Evolutionary conservation across 495 filamentous ascomycete species (phyloP).

Genomic region (Clohesyomyces aquaticus): DNA sequence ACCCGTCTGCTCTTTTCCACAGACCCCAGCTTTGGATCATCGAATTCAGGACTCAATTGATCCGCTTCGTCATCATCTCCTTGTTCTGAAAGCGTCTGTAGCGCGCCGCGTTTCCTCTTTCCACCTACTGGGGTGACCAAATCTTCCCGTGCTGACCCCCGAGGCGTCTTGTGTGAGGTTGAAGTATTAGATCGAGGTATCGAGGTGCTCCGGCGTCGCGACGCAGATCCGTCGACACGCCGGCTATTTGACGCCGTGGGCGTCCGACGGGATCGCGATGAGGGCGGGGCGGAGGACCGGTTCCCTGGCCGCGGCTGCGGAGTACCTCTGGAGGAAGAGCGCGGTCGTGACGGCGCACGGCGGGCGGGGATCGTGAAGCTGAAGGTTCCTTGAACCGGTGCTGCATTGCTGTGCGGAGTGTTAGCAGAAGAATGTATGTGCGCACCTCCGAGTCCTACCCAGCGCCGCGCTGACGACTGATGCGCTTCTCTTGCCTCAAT

Average conservation of each 20-base stretch:
- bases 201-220: conserved; percentile 26
- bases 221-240: conserved; percentile 3
- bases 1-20: conserved; percentile 26
- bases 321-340: conserved; percentile 14
- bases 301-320: conserved; percentile 2
- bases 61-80: conserved; percentile 27
- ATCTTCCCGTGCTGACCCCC: background rate
- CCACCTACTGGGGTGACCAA: conserved; percentile 18
- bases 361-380: conserved; percentile 25
- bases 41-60: conserved; percentile 23
- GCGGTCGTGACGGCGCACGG: conserved; percentile 1
- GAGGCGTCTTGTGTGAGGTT: background rate
- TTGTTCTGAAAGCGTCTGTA: background rate
- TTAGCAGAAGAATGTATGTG: background rate
- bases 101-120: conserved; percentile 33
- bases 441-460: conserved; percentile 9
- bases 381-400: conserved; percentile 17
- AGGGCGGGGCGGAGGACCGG: background rate
- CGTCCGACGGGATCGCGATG: background rate
- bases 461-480: conserved; percentile 37
- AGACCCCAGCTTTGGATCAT: conserved; percentile 9
- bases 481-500: conserved; percentile 7
- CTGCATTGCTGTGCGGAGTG: conserved; percentile 9
- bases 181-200: conserved; percentile 8
- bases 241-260: background rate